These are phyloP conservation scores for Apiospora koreana DNA, from an alignment of 2,329 filamentous ascomycete genomes.

Conservation along the genomic window DNA sequence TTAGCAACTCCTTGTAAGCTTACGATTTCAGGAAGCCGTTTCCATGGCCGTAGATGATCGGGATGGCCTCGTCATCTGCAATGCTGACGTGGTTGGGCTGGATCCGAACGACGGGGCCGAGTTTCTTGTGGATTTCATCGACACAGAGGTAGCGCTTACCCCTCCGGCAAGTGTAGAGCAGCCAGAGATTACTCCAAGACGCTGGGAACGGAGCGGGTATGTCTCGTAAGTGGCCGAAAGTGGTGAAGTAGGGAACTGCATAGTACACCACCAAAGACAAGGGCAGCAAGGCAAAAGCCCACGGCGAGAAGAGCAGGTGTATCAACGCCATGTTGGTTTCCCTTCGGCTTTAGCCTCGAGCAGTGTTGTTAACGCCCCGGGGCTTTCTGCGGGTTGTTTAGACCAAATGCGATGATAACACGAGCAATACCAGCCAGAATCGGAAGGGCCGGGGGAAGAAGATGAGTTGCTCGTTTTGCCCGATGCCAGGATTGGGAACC, in stretches of 20 bases:
- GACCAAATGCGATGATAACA: background rate
- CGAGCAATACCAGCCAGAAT: background rate
- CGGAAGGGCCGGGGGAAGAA: background rate
- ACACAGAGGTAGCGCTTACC: slow-evolving; percentile 67
- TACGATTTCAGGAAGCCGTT: slow-evolving; percentile 78
- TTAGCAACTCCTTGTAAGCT: background rate
- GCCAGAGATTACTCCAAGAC: slow-evolving; percentile 77
- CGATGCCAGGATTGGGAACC: background rate
- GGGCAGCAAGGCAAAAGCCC: slow-evolving; percentile 46
- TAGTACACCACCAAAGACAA: slow-evolving; percentile 55
- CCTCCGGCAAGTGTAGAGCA: slow-evolving; percentile 65
- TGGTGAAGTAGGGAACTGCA: slow-evolving; percentile 61
- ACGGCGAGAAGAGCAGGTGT: slow-evolving; percentile 45
- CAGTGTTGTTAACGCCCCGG: background rate
- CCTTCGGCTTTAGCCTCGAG: background rate
- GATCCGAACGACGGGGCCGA: slow-evolving; percentile 79
- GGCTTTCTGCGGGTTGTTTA: background rate
- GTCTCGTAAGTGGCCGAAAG: slow-evolving; percentile 47
- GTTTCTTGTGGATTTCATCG: slow-evolving; percentile 72
- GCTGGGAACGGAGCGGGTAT: slow-evolving; percentile 66
- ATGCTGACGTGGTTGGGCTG: slow-evolving; percentile 84
- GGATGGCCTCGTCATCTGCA: slow-evolving; percentile 77
- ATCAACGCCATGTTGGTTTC: slow-evolving; percentile 32
- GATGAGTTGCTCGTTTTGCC: background rate
- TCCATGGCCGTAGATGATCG: slow-evolving; percentile 75